Evolutionary conservation across 441 rosid species (phyloP).

Genomic region (Erodium texanum): DNA sequence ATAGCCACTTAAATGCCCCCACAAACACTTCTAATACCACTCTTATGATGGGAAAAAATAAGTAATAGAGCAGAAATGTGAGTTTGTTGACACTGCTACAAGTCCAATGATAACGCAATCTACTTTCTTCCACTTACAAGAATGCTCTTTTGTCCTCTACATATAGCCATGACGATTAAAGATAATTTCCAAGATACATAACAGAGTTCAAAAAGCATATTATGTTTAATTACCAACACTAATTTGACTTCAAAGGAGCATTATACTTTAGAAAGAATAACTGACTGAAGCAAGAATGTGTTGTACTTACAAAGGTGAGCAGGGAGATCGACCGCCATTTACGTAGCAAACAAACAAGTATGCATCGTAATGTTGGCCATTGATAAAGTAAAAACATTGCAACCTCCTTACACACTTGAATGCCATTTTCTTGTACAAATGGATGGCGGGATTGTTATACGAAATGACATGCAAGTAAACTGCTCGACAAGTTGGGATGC

Average conservation of each 20-base stretch:
- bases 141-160: background rate
- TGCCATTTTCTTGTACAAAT: conserved; percentile 77
- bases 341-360: conserved; percentile 76
- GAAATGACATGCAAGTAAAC: conserved; percentile 92
- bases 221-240: background rate
- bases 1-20: background rate
- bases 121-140: background rate
- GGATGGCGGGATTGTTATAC: conserved; percentile 79
- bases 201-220: background rate
- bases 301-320: conserved; percentile 79
- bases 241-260: too few species aligned
- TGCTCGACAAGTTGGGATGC: conserved; percentile 61
- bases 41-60: too few species aligned
- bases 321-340: conserved; percentile 74
- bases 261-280: too few species aligned
- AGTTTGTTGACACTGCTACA: background rate
- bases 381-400: conserved; percentile 75
- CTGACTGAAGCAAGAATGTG: background rate
- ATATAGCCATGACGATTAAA: background rate
- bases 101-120: background rate
- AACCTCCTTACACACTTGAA: conserved; percentile 66
- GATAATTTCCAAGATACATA: background rate
- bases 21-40: background rate
- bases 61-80: background rate
- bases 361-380: conserved; percentile 76